Conservation (phyloP, 768 basidiomycete genomes). For the Asterophora parasitica region DNA sequence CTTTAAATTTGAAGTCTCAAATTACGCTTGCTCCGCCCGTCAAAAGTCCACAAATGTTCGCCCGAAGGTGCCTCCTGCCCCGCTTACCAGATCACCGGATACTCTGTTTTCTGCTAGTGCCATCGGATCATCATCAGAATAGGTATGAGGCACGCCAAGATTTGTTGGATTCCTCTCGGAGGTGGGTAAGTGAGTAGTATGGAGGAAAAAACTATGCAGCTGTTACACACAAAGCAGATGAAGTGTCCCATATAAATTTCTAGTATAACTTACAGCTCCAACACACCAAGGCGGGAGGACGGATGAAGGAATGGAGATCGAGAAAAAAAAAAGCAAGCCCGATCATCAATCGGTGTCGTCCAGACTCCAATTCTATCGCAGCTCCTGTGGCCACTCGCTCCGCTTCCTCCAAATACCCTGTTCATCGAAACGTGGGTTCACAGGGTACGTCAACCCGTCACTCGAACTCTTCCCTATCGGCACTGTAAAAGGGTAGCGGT, state of each 20-base stretch:
- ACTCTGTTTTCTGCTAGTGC: neutral
- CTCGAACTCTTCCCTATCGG: conserved; percentile 41
- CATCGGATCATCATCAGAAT: conserved; percentile 6
- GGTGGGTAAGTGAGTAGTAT: neutral
- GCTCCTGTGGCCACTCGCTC: conserved; percentile 63
- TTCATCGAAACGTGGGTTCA: conserved; percentile 69
- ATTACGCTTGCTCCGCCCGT: conserved; percentile 16
- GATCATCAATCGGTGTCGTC: conserved; percentile 10
- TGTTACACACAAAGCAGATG: neutral
- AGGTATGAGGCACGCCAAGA: neutral
- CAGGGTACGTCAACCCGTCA: conserved; percentile 60
- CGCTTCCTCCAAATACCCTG: conserved; percentile 65
- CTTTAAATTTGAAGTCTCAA: conserved; percentile 1
- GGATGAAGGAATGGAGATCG: neutral
- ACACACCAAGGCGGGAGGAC: neutral
- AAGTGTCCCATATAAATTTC: neutral
- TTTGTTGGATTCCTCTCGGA: neutral
- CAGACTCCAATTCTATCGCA: conserved; percentile 36
- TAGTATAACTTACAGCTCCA: neutral
- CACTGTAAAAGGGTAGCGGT: conserved; percentile 42
- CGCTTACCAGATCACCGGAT: conserved; percentile 3
- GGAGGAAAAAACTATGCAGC: neutral
- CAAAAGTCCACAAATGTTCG: conserved; percentile 2
- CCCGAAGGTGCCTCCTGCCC: neutral
- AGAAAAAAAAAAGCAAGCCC: neutral